Conservation (phyloP, 805 yeast species). For the Sugiyamaella floridensis region DNA sequence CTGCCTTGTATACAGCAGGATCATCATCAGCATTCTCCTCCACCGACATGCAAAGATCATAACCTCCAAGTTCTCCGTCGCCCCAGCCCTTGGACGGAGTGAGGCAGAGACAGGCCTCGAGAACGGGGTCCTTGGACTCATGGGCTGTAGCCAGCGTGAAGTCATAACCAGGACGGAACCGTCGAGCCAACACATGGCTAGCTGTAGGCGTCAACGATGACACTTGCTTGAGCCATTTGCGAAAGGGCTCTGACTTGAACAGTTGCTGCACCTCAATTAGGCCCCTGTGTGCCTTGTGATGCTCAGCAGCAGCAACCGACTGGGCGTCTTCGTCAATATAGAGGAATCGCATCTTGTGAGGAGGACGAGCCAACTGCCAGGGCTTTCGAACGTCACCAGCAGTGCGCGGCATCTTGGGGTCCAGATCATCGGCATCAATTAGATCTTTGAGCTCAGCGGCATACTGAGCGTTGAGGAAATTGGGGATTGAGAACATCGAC, state of each 20-base stretch:
- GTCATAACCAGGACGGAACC: slow-evolving; percentile 94
- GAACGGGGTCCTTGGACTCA: slow-evolving; percentile 35
- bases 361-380: slow-evolving; percentile 90
- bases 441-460: slow-evolving; percentile 41
- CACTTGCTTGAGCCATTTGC: slow-evolving; percentile 58
- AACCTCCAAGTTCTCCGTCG: slow-evolving; percentile 85
- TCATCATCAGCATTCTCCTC: slow-evolving; percentile 46
- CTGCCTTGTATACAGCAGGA: slow-evolving; percentile 73
- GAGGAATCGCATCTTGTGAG: slow-evolving; percentile 83
- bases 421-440: slow-evolving; percentile 48
- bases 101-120: slow-evolving; percentile 76
- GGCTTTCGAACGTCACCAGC: slow-evolving; percentile 55
- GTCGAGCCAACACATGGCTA: slow-evolving; percentile 65
- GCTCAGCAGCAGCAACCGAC: slow-evolving; percentile 9
- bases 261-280: slow-evolving; percentile 52
- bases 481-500: slow-evolving; percentile 59
- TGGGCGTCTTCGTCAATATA: slow-evolving; percentile 62
- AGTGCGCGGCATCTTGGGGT: slow-evolving; percentile 45
- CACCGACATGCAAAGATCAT: slow-evolving; percentile 74
- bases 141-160: slow-evolving; percentile 80
- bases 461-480: slow-evolving; percentile 53
- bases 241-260: slow-evolving; percentile 54
- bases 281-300: slow-evolving; percentile 22
- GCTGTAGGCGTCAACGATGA: slow-evolving; percentile 55
- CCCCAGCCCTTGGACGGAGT: slow-evolving; percentile 86